These are phyloP conservation scores for Calonectria fujianensis DNA, from an alignment of 2,329 filamentous ascomycete genomes.

Conservation along the genomic window DNA sequence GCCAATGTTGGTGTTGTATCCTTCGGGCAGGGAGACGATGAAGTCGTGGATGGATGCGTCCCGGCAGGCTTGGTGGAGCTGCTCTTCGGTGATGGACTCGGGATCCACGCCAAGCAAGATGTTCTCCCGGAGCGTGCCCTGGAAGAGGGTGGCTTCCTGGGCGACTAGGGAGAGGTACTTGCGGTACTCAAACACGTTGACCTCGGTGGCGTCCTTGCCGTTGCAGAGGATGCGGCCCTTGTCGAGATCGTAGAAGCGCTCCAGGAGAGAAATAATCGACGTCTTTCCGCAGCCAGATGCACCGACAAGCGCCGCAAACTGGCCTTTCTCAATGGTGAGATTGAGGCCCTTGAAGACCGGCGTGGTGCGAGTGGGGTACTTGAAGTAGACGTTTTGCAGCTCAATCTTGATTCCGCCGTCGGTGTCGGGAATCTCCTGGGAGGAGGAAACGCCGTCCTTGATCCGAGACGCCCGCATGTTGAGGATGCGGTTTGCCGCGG, in stretches of 20 bases:
- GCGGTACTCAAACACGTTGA: conserved; percentile 79
- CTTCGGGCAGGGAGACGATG: conserved; percentile 79
- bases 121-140: conserved; percentile 81
- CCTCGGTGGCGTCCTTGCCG: conserved; percentile 72
- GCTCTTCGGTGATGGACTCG: conserved; percentile 69
- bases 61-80: conserved; percentile 72
- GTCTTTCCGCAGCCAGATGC: conserved; percentile 84
- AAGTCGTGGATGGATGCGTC: conserved; percentile 84
- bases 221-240: conserved; percentile 80
- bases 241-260: conserved; percentile 81
- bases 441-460: conserved; percentile 56
- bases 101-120: conserved; percentile 79
- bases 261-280: conserved; percentile 79
- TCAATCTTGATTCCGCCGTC: conserved; percentile 74
- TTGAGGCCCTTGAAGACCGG: conserved; percentile 77
- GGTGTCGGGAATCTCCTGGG: conserved; percentile 64
- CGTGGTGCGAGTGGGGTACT: conserved; percentile 74
- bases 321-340: conserved; percentile 79
- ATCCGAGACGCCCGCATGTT: conserved; percentile 68
- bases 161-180: conserved; percentile 81
- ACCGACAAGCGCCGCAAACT: conserved; percentile 83
- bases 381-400: conserved; percentile 74
- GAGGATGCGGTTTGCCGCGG: conserved; percentile 76
- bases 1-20: conserved; percentile 81
- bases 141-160: conserved; percentile 84